Conservation (phyloP, 805 yeast genomes). For the Scheffersomyces spartinae region DNA sequence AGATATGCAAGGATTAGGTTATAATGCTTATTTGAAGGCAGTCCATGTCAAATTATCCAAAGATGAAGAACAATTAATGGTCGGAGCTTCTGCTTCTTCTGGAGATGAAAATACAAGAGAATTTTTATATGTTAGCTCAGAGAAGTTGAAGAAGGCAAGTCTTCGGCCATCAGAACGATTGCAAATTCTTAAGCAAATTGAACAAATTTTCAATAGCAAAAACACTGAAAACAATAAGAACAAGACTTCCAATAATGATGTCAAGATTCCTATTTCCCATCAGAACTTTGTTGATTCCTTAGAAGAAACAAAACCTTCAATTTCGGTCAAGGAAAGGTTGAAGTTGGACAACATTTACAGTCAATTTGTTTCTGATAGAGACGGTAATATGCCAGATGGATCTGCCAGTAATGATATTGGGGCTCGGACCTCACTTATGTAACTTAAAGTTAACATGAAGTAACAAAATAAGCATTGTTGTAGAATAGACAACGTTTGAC, state of each 20-base stretch:
- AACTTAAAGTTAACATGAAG: no score
- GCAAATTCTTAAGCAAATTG: constrained; percentile 30
- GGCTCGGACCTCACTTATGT: constrained; percentile 76
- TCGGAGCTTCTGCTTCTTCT: no score
- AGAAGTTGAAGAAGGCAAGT: constrained; percentile 13
- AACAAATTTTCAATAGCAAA: constrained; percentile 18
- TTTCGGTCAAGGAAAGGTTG: constrained; percentile 56
- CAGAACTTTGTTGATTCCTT: constrained; percentile 53
- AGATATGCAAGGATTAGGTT: constrained; percentile 83
- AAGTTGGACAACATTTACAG: constrained; percentile 56
- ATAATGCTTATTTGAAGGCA: constrained; percentile 83
- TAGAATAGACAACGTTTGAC: no score
- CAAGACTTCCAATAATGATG: constrained; percentile 5
- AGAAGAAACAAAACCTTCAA: constrained; percentile 78
- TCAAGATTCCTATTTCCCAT: constrained; percentile 34
- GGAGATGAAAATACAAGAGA: constrained; percentile 8
- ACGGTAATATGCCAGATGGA: constrained; percentile 85
- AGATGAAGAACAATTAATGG: constrained; percentile 24
- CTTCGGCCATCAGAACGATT: constrained; percentile 29
- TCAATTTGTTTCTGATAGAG: constrained; percentile 59
- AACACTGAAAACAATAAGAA: constrained; percentile 2
- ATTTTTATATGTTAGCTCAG: constrained; percentile 3
- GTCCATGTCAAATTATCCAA: constrained; percentile 57
- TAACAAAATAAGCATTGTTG: no score
- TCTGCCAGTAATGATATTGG: constrained; percentile 72